Conservation (phyloP, 768 basidiomycete species). For the Termitomyces sp. region DNA sequence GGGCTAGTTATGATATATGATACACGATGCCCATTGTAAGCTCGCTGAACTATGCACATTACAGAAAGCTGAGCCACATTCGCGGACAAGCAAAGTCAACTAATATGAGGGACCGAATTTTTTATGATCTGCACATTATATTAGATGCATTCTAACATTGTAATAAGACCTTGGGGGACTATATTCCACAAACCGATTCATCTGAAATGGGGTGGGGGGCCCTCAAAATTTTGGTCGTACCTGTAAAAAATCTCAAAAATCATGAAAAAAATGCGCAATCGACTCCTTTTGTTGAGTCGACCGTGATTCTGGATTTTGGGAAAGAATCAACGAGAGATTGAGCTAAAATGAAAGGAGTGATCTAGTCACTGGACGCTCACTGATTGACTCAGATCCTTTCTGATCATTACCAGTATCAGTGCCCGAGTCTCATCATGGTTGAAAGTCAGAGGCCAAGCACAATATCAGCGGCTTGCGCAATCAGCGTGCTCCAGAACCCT, state of each 20-base stretch:
- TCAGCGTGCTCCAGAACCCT: not conserved
- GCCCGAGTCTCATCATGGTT: not conserved
- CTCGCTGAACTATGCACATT: not conserved
- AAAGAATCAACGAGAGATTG: not conserved
- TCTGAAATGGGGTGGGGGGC: not conserved
- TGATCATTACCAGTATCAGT: not conserved
- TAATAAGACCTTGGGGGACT: not conserved
- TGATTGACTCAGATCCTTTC: not conserved
- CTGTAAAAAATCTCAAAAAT: constrained; percentile 15
- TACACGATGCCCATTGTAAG: not conserved
- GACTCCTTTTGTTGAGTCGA: constrained; percentile 13
- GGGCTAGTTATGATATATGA: no score
- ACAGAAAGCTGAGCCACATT: no score
- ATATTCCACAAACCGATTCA: constrained; percentile 14
- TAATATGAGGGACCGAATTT: not conserved
- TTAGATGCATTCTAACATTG: not conserved
- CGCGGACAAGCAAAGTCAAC: constrained; percentile 16
- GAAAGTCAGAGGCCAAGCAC: not conserved
- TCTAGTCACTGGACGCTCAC: not conserved
- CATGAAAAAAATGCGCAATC: constrained; percentile 17
- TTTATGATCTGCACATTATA: not conserved
- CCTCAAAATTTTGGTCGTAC: constrained; percentile 14
- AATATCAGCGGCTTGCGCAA: not conserved
- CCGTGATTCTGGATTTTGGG: constrained; percentile 1
- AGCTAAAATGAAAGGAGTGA: not conserved